Evolutionary conservation across 2,329 filamentous ascomycete genomes (phyloP).

Genomic region (Endoconidiophora laricicola): DNA sequence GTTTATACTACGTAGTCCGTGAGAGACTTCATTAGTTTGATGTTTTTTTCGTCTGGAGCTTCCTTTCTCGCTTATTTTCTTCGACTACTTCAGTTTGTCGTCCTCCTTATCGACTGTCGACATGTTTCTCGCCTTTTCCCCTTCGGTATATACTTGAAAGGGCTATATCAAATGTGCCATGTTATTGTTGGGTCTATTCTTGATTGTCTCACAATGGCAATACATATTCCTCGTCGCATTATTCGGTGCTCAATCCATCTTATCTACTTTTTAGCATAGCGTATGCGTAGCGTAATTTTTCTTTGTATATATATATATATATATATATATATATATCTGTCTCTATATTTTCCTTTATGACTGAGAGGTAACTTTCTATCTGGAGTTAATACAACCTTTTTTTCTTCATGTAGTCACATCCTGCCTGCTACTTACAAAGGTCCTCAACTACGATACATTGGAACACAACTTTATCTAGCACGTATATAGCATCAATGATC

Average conservation of each 20-base stretch:
- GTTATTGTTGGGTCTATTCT: too few species aligned
- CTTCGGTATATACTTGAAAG: not conserved
- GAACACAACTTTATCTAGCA: too few species aligned
- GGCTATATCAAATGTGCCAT: too few species aligned
- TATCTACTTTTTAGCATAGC: not conserved
- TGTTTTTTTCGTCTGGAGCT: not conserved
- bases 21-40: not conserved
- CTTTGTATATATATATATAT: not conserved
- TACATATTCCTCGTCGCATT: not conserved
- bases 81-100: not conserved
- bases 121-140: not conserved
- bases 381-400: too few species aligned
- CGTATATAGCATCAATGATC: too few species aligned
- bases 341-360: not conserved
- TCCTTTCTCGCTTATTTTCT: not conserved
- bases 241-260: not conserved
- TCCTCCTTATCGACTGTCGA: too few species aligned
- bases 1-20: not conserved
- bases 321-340: not conserved
- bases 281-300: not conserved
- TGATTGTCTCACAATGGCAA: too few species aligned
- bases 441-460: too few species aligned
- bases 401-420: too few species aligned
- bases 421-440: too few species aligned
- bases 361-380: not conserved